Base-by-base conservation (phyloP, 768 basidiomycete genomes). In the Wakefieldia striispora region DNA sequence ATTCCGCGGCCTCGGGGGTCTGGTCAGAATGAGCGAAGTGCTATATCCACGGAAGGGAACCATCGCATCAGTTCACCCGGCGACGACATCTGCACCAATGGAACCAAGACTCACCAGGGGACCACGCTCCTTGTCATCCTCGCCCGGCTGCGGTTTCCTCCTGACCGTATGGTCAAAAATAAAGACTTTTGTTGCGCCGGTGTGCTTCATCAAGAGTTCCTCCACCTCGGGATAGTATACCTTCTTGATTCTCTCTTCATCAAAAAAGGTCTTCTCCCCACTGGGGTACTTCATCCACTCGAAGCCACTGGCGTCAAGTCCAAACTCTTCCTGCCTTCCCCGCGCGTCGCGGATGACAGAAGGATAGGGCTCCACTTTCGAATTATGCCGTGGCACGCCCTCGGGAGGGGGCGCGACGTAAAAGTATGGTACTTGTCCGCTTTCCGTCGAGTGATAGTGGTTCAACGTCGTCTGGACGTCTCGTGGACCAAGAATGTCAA, bases 161-260 rank as follows among this genome's bases (percentile, higher is more conserved):
- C 71, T 61, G 53, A 69, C 65, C 23, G 71, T 75, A 43, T 75
- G 73, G 51, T 75, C 73, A 40, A 76, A 77, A 43, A 75, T 63
- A 50, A 73, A 55, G 35, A 73, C 64, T 39, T 57, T 58, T 56
- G 64, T 70, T 4, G 67, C 72, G 6, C 70, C 71, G 0, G 64
- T 58, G 14, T 68, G 53, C 45, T 63, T 59, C 64, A 70, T 75
- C 53, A 75, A 39, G 16, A 75, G 50, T 45, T 70, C 66, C 48
- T 68, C 67, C 1, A 68, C 62, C 58, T 77, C 75, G 33, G 59
- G 48, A 53, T 75, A 76, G 40, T 77, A 76, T 31, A 42, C 57
- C 7, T 37, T 43, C 56, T 54, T 47, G 55, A 76, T 71, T 27
- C 43, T 53, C 23, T 65, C 70, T 29, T 73, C 69, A 46, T 75